A percentile compares a stretch with the other conserved stretches of the same genome.
Evolutionary conservation across 2,329 filamentous ascomycete species (phyloP).

Genomic region (Thielaviopsis punctulata): DNA sequence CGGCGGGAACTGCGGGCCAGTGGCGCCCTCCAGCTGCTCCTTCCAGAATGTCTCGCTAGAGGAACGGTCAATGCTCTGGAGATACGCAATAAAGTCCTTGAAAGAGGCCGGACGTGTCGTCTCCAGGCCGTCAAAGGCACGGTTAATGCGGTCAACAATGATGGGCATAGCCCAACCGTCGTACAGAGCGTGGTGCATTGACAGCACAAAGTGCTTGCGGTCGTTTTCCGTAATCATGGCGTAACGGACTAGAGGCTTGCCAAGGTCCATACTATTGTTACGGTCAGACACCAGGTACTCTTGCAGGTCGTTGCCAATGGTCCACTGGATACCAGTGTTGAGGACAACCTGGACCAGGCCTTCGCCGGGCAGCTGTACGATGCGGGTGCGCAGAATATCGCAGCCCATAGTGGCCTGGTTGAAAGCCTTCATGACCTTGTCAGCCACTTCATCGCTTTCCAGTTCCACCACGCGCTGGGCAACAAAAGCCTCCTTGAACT

Average conservation of each 20-base stretch:
- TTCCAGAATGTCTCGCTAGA: slow-evolving; percentile 30
- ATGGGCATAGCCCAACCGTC: slow-evolving; percentile 39
- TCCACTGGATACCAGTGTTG: slow-evolving; percentile 22
- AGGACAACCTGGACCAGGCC: slow-evolving; percentile 32
- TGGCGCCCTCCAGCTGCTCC: slow-evolving; percentile 27
- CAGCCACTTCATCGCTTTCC: slow-evolving; percentile 18
- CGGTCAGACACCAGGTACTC: slow-evolving; percentile 26
- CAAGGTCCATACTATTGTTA: slow-evolving; percentile 26
- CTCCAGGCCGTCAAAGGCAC: slow-evolving; percentile 22
- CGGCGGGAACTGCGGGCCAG: slow-evolving; percentile 29
- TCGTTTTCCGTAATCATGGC: slow-evolving; percentile 23
- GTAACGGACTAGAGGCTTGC: slow-evolving; percentile 28
- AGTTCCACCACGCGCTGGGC: slow-evolving; percentile 31
- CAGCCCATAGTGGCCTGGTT: slow-evolving; percentile 24
- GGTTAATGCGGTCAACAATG: slow-evolving; percentile 30
- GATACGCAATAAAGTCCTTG: slow-evolving; percentile 32
- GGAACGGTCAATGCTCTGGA: slow-evolving; percentile 22
- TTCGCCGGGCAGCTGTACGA: slow-evolving; percentile 26
- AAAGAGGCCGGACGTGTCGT: slow-evolving; percentile 17
- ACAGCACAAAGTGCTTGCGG: slow-evolving; percentile 30
- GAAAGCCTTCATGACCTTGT: slow-evolving; percentile 23
- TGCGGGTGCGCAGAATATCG: slow-evolving; percentile 30
- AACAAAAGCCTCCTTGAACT: slow-evolving; percentile 33
- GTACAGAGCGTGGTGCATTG: slow-evolving; percentile 38
- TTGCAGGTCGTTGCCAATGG: slow-evolving; percentile 20